Percentiles rank a stretch among this genome's conserved stretches.
phyloP scores from a whole-genome alignment of 179 eudicot genomes.

The Monotropa hypopitys region DNA sequence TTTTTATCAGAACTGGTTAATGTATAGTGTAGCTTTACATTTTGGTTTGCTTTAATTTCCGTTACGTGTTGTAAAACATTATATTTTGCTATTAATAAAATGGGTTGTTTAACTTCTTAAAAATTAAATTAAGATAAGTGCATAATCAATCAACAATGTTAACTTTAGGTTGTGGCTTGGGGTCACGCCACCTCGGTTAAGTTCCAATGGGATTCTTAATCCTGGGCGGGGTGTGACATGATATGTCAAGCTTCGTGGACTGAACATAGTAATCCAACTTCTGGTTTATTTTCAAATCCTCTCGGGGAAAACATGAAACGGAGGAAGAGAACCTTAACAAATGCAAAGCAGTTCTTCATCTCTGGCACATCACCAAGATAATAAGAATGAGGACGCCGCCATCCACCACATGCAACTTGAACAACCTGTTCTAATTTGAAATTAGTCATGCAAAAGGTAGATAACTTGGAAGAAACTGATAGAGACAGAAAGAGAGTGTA shows the following conservation, averaged over 20 bases:
- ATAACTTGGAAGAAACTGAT: conserved; percentile 5
- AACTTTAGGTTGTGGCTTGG: too few relatives aligned
- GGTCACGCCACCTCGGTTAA: too few relatives aligned
- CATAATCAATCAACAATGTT: too few relatives aligned
- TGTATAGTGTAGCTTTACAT: too few relatives aligned
- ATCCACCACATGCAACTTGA: conserved; percentile 89
- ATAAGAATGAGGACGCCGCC: conserved; percentile 95
- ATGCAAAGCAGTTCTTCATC: conserved; percentile 60
- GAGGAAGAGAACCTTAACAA: conserved; percentile 57
- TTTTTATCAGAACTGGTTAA: too few relatives aligned
- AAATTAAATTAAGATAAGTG: too few relatives aligned
- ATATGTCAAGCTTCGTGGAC: not conserved
- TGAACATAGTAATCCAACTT: not conserved
- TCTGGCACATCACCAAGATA: conserved; percentile 76
- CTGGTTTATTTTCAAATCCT: not conserved
- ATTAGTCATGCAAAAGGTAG: not conserved
- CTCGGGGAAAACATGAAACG: not conserved
- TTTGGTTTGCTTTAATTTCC: too few relatives aligned
- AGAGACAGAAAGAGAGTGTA: conserved; percentile 8
- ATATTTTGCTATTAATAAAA: too few relatives aligned
- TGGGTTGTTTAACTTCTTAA: too few relatives aligned
- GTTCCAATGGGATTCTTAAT: too few relatives aligned
- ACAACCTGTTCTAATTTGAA: conserved; percentile 40
- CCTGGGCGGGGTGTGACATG: too few relatives aligned
- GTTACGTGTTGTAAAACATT: too few relatives aligned